phyloP scores from a whole-genome alignment of 2,329 filamentous ascomycete genomes.

The Venturiaceae sp. region DNA sequence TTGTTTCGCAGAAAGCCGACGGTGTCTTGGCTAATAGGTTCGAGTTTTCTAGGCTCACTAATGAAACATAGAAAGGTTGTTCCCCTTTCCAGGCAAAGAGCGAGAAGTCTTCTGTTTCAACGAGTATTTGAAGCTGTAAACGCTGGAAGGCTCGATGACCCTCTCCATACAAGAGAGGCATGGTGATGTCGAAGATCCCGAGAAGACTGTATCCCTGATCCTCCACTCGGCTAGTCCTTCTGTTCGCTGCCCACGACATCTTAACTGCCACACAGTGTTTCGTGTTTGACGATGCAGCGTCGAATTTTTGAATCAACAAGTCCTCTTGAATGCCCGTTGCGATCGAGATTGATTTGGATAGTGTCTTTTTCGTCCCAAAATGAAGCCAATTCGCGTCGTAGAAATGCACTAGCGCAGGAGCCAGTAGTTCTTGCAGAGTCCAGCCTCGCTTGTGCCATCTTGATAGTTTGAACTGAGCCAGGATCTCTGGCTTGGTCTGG shows the following conservation, averaged over 20 bases:
- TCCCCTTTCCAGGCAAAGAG: background rate
- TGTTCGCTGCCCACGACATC: slow-evolving; percentile 2
- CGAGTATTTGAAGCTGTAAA: background rate
- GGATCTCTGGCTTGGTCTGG: background rate
- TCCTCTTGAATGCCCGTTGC: background rate
- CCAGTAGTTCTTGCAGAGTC: background rate
- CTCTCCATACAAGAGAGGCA: slow-evolving; percentile 4
- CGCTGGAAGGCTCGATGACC: background rate
- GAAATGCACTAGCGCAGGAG: background rate
- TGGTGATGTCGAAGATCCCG: slow-evolving; percentile 4
- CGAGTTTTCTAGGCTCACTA: no score
- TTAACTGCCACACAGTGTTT: background rate
- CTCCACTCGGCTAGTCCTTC: background rate
- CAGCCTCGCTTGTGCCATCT: background rate
- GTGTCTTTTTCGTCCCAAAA: background rate
- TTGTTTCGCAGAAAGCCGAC: no score
- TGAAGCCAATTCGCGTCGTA: background rate
- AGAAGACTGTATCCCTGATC: slow-evolving; percentile 3
- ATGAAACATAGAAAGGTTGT: no score
- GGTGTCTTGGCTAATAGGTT: no score
- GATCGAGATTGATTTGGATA: background rate
- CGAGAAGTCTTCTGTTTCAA: background rate
- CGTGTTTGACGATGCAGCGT: no score
- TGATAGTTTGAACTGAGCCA: background rate
- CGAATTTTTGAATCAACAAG: background rate